Conservation (phyloP, 352 stramenopile genomes). For the Phytopythium oedochilum region DNA sequence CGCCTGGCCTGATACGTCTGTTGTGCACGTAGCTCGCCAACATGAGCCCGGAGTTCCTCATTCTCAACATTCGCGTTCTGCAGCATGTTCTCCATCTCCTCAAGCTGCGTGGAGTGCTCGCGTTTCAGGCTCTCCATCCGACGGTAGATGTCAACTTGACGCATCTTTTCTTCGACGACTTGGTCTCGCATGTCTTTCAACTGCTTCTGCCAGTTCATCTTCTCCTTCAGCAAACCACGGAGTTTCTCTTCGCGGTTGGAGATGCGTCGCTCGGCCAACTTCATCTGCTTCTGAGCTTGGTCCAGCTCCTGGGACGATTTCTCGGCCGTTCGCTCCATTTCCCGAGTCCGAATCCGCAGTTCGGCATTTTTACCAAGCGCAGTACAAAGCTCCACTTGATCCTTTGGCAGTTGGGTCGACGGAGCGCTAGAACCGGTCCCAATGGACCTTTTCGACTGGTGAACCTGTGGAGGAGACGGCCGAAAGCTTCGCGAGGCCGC, state of each 20-base stretch:
- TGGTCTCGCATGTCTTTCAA: slow-evolving; percentile 52
- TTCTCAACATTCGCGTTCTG: slow-evolving; percentile 41
- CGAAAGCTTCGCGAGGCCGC: neutral
- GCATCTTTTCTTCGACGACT: slow-evolving; percentile 71
- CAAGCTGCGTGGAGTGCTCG: slow-evolving; percentile 30
- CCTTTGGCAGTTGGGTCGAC: slow-evolving; percentile 18
- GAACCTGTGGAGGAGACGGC: slow-evolving; percentile 2
- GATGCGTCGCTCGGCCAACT: slow-evolving; percentile 45
- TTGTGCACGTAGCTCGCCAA: slow-evolving; percentile 37
- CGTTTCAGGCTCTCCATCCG: slow-evolving; percentile 48
- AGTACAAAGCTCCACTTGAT: slow-evolving; percentile 50
- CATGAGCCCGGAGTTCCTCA: slow-evolving; percentile 23
- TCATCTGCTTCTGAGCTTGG: slow-evolving; percentile 53
- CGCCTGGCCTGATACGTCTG: slow-evolving; percentile 33
- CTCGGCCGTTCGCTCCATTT: slow-evolving; percentile 46
- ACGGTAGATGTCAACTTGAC: slow-evolving; percentile 55
- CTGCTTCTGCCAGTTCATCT: slow-evolving; percentile 64
- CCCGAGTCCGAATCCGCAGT: slow-evolving; percentile 45
- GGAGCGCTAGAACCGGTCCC: neutral
- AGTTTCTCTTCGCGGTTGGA: slow-evolving; percentile 64
- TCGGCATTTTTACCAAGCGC: slow-evolving; percentile 63
- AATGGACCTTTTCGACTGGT: slow-evolving; percentile 12
- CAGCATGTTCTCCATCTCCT: slow-evolving; percentile 26
- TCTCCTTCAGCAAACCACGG: slow-evolving; percentile 54
- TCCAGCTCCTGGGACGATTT: slow-evolving; percentile 39